Base-by-base conservation (phyloP, 768 basidiomycete genomes). In the Lepiota venenata region DNA sequence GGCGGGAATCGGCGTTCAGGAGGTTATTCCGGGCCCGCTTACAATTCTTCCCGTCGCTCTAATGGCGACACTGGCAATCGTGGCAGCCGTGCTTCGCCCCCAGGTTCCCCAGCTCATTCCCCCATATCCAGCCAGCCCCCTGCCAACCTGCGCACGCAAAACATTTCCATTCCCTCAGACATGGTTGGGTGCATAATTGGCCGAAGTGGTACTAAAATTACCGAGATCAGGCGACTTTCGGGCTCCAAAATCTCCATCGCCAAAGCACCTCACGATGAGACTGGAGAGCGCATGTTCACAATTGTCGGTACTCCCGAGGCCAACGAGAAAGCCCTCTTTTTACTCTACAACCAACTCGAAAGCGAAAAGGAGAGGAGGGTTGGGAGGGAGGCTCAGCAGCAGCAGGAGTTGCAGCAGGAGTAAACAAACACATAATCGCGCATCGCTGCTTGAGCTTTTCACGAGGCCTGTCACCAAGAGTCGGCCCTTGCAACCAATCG, bases 181-280 rank as follows among this genome's bases (percentile, higher is more conserved):
- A 99, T 99, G 97, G 97, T 99, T 58, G 95, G 87, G 56, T 92
- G 90, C 67, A 91, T 90, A 74, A 98, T 98, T 64, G 96, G 96
- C 56, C 91, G 94, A 60, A 92, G 88, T 69, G 96, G 96, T 27
- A 90, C 92, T 61, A 98, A 98, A 81, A 99, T 99, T 64, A 98
- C 96, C 49, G 97, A 99, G 72, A 99, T 99, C 67, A 91, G 97
- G 63, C 91, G 96, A 55, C 84, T 98, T 42, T 97, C 93, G 58
- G 97, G 97, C 38, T 96, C 92, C 63, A 93, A 94, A 75, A 99
- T 99, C 69, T 93, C 90, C 52, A 99, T 99, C 65, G 97, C 97
- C 61, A 99, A 99, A 74, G 88, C 91, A 46, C 93, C 97, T n/a
- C 97, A 98, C 66, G 97, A 98, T 64, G 97, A 98, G 65, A 94